phyloP scores from a whole-genome alignment of 768 basidiomycete species.

The Cantharellus anzutake region DNA sequence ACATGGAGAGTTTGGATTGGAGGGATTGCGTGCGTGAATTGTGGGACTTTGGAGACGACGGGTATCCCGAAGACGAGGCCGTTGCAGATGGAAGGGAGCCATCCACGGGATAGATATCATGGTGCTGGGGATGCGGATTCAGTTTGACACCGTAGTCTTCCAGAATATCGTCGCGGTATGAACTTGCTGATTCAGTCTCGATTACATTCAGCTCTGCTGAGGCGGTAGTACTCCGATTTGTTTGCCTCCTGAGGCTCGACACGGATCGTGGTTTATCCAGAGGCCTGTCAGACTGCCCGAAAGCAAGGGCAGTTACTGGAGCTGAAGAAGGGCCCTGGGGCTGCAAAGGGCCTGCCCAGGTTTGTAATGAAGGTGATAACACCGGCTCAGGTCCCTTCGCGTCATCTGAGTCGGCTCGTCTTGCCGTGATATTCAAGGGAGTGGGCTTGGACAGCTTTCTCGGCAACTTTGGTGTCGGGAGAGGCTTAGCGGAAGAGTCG shows the following conservation, averaged over 20 bases:
- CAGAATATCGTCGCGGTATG: neutral
- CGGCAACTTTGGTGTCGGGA: neutral
- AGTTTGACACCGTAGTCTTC: neutral
- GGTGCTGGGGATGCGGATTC: neutral
- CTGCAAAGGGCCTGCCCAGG: neutral
- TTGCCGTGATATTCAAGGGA: neutral
- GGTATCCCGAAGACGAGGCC: neutral
- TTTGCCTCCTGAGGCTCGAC: too few relatives aligned
- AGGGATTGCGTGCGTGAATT: conserved; percentile 19
- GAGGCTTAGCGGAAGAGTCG: neutral
- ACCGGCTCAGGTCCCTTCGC: neutral
- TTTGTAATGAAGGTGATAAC: neutral
- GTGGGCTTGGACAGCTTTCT: neutral
- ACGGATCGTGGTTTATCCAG: too few relatives aligned
- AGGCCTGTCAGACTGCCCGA: neutral
- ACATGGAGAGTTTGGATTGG: conserved; percentile 47
- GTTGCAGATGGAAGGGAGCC: neutral
- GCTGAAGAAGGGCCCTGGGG: neutral
- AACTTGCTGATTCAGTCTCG: neutral
- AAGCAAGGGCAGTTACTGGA: neutral
- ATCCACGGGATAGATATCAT: neutral
- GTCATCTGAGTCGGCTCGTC: neutral
- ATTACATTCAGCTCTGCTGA: neutral
- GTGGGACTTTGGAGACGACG: neutral
- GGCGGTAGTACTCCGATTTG: neutral